Conservation (phyloP, 805 yeast species). For the Cyberlindnera sargentensis region DNA sequence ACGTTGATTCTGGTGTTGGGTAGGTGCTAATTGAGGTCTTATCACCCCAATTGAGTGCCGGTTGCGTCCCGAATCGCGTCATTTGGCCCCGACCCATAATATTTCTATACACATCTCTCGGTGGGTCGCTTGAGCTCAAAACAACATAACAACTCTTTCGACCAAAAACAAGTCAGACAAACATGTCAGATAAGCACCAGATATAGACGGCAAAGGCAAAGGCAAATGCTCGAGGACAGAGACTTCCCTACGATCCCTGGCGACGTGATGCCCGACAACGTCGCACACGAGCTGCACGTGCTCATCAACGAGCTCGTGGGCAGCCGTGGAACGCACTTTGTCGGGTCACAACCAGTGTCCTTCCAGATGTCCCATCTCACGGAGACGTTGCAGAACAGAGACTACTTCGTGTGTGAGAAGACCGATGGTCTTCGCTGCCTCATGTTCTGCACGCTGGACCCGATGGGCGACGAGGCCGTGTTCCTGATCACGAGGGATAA, state of each 20-base stretch:
- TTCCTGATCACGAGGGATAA: constrained; percentile 85
- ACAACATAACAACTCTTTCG: too few species aligned
- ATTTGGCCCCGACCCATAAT: too few species aligned
- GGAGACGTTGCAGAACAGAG: constrained; percentile 55
- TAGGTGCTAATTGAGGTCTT: too few species aligned
- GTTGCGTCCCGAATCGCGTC: too few species aligned
- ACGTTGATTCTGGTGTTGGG: too few species aligned
- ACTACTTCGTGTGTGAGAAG: constrained; percentile 93
- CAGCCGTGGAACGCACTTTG: constrained; percentile 53
- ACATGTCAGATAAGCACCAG: background rate
- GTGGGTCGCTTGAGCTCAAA: too few species aligned
- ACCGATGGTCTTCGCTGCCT: constrained; percentile 89
- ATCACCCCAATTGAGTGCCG: too few species aligned
- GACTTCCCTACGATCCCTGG: constrained; percentile 88
- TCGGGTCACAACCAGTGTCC: constrained; percentile 95
- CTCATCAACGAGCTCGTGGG: constrained; percentile 60
- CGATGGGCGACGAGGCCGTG: constrained; percentile 78
- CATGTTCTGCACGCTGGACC: constrained; percentile 56
- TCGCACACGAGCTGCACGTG: constrained; percentile 57
- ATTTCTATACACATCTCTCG: too few species aligned
- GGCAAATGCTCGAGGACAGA: constrained; percentile 23
- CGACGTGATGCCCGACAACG: constrained; percentile 61
- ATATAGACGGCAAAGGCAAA: background rate
- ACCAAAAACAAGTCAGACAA: too few species aligned
- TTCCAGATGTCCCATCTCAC: constrained; percentile 69